phyloP scores from a whole-genome alignment of 2,329 filamentous ascomycete species.

The Epichloe brachyelytri region DNA sequence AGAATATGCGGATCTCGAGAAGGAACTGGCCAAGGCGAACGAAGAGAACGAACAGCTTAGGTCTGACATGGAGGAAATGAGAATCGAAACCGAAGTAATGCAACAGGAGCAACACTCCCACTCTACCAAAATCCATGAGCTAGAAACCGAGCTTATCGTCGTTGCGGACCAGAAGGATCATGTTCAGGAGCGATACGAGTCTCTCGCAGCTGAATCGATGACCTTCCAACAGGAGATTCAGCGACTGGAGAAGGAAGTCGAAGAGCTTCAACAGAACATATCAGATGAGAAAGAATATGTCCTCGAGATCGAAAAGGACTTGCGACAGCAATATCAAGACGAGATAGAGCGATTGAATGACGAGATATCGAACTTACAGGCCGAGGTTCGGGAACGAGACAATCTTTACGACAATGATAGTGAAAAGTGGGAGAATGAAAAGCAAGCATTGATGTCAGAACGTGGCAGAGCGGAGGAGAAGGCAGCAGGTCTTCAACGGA shows the following conservation, averaged over 20 bases:
- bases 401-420: constrained; percentile 57
- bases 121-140: constrained; percentile 37
- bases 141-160: constrained; percentile 45
- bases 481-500: constrained; percentile 53
- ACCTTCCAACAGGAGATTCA: constrained; percentile 53
- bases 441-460: constrained; percentile 50
- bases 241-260: constrained; percentile 31
- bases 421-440: constrained; percentile 58
- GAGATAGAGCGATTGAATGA: constrained; percentile 39
- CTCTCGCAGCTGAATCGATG: constrained; percentile 51
- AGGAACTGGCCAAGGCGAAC: constrained; percentile 33
- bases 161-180: constrained; percentile 54
- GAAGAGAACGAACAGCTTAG: constrained; percentile 33
- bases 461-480: constrained; percentile 55
- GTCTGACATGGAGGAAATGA: constrained; percentile 29
- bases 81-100: constrained; percentile 18
- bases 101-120: constrained; percentile 22
- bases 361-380: constrained; percentile 50
- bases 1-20: constrained; percentile 38
- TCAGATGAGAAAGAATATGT: constrained; percentile 44
- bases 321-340: constrained; percentile 31
- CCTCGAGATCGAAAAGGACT: constrained; percentile 46
- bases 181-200: constrained; percentile 55
- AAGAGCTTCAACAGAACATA: constrained; percentile 35
- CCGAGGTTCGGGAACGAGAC: constrained; percentile 55